Evolutionary conservation across 1,284 basidiomycete genomes (phyloP).

Genomic region (Termitomyces sp.): DNA sequence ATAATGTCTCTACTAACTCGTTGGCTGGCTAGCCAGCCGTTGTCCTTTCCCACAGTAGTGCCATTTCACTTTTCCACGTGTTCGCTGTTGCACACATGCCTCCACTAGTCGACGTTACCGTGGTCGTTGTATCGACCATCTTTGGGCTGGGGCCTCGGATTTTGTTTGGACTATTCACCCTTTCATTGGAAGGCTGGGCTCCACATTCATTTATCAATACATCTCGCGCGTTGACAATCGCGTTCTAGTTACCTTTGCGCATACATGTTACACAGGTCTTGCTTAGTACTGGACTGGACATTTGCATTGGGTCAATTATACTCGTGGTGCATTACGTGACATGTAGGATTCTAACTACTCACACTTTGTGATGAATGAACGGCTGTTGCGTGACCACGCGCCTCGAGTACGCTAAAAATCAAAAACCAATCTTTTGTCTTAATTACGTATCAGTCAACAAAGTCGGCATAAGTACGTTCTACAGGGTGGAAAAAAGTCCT

Average conservation of each 20-base stretch:
- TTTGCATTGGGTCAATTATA: not conserved
- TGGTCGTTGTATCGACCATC: conserved; percentile 1
- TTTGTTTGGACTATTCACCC: conserved; percentile 1
- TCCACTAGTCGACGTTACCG: not conserved
- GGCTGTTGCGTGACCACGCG: too few species aligned
- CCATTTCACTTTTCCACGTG: conserved; percentile 6
- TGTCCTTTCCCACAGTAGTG: conserved; percentile 12
- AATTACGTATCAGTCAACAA: too few species aligned
- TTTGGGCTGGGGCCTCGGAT: conserved; percentile 13
- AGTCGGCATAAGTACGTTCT: too few species aligned
- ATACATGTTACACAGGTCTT: not conserved
- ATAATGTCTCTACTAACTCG: conserved; percentile 16
- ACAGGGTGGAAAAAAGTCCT: too few species aligned
- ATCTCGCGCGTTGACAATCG: conserved; percentile 4
- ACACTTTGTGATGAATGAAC: too few species aligned
- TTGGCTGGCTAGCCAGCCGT: conserved; percentile 11
- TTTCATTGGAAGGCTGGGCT: conserved; percentile 8
- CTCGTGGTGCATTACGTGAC: not conserved
- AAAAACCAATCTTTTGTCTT: too few species aligned
- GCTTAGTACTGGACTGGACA: not conserved
- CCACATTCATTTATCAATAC: conserved; percentile 11
- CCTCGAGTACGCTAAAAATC: too few species aligned
- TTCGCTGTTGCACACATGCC: conserved; percentile 3
- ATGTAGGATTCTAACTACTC: too few species aligned
- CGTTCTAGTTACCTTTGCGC: not conserved